Evolutionary conservation across 805 yeast species (phyloP), one percentile per base, ranked within the genome.

Genomic region (Wickerhamiella vanderwaltii): DNA sequence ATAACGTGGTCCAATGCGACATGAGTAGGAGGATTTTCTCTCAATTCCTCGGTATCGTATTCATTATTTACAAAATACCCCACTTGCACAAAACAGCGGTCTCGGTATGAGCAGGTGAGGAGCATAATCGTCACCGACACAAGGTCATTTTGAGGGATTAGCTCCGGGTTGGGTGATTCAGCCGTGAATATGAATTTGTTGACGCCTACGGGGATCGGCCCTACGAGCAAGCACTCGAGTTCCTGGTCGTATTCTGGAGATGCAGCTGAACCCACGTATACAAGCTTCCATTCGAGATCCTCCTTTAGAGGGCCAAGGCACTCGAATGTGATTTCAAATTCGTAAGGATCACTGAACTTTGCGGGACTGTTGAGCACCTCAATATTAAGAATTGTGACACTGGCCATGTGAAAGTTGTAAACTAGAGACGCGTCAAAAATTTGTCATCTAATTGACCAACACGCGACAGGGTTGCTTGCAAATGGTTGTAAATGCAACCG

Each of bases 11-110:
- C 95, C 3, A 88, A 86, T 55, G 84, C 95, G 1, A 88, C 95
- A 56, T 86, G 84, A 1, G 79, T 73, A 2, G 97, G 97, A 1
- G 96, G 96, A 49, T 82, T 84, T 56, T 86, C 95, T 44, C 95
- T 71, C 53, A 91, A 63, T 53, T 91, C 97, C 57, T 88, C 97
- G 12, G 78, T 69, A 56, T 88, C 96, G 55, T 91, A 91, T 56
- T 91, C 99, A 62, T 91, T 91, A 63, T 91, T 91, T 45, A 91
- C 98, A 56, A 91, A 91, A 64, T 91, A 91, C 0, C 98, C 98
- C 4, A 91, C 98, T 46, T 97, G 69, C 1, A 91, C 98, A 65
- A 91, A 91, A 59, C 91, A 97, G 48, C 88, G 71, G 43, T 83
- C 95, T 37, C 85, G 82, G 56, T 91, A 91, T 0, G 95, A 79